Base-by-base conservation (phyloP, 306 rosid genomes). In the Crotalaria pallida region DNA sequence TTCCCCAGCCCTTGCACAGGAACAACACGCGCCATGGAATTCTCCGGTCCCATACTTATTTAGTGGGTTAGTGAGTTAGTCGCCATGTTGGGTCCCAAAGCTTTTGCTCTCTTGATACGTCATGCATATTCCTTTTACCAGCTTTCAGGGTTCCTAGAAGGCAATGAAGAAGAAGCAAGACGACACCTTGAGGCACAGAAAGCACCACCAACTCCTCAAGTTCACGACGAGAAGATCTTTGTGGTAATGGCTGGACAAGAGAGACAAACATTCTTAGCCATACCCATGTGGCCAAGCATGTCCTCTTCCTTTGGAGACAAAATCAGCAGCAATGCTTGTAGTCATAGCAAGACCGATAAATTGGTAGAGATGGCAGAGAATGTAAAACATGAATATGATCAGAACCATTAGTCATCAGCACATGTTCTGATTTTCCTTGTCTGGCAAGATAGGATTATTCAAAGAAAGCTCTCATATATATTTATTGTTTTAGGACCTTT, bases 161-260 rank as follows among this genome's bases (percentile, higher is more conserved):
- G 65, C 47, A 59, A 65, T 19, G 85, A 76, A 10, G n/a, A n/a
- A n/a, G 59, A 31, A 9, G 57, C 45, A 0, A 67, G 69, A 24
- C 43, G 53, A 10, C 86, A 86, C 80, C 66, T 82, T 5, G 44
- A 38, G 13, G 3, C 44, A n/a, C n/a, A n/a, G n/a, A n/a, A n/a
- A n/a, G n/a, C n/a, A 8, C 72, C 15, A 10, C 1, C 33, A 9
- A n/a, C n/a, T n/a, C 67, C 72, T 13, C 73, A 78, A 0, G 81
- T 71, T 13, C 86, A 70, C 24, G 89, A 88, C 18, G 89, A 88
- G 65, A 88, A 88, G 61, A 62, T 88, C 44, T 40, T 88, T 53
- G 96, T 88, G 53, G 86, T 88, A 2, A 88, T 88, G 96, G 96
- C 96, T n/a, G 96, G 96, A 3, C 66, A 88, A 29, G 86, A 67